Evolutionary conservation across 257 asterid genomes (phyloP).

Genomic region (Catharanthus roseus): DNA sequence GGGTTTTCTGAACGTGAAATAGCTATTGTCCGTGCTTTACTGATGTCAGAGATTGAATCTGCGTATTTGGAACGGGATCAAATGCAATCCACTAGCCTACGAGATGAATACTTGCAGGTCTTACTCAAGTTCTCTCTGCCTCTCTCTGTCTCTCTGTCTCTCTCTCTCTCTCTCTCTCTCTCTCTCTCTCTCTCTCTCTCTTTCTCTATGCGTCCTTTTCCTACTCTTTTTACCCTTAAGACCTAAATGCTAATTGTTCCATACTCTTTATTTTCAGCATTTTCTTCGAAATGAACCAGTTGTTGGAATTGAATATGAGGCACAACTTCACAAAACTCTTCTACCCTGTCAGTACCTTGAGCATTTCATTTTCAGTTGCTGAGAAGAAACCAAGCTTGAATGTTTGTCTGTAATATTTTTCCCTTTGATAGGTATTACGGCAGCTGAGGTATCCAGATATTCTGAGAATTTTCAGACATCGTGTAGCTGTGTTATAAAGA

Average conservation of each 20-base stretch:
- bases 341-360: constrained; percentile 62
- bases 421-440: constrained; percentile 52
- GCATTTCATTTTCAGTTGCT: constrained; percentile 3
- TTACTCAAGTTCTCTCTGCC: constrained; percentile 8
- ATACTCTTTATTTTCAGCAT: constrained; percentile 51
- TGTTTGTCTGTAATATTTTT: constrained; percentile 8
- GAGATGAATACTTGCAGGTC: constrained; percentile 92
- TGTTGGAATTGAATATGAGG: constrained; percentile 86
- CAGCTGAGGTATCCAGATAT: constrained; percentile 77
- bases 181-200: too few species aligned
- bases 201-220: too few species aligned
- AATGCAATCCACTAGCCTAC: constrained; percentile 75
- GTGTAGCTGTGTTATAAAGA: constrained; percentile 73
- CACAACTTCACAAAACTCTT: constrained; percentile 86
- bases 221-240: too few species aligned
- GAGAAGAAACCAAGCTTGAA: neutral
- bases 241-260: constrained; percentile 17
- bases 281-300: constrained; percentile 92
- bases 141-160: neutral
- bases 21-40: constrained; percentile 66
- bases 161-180: neutral
- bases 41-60: constrained; percentile 93
- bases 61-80: constrained; percentile 91
- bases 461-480: constrained; percentile 68
- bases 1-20: constrained; percentile 94